Conservation (phyloP, 2,329 filamentous ascomycete species). For the Aspergillus awamori region DNA sequence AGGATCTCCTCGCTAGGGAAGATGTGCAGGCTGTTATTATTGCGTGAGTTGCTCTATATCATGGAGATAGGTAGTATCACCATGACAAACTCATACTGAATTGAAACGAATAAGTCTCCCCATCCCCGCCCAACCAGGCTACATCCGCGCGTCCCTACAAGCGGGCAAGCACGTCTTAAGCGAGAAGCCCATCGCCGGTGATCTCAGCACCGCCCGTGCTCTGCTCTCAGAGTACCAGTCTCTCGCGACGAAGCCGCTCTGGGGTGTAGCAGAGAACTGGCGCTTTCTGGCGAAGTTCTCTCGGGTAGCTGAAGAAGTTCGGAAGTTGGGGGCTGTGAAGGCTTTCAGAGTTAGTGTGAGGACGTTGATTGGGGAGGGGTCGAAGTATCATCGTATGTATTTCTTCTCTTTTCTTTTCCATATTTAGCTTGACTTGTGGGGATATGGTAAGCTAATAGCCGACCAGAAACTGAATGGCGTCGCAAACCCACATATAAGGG, state of each 20-base stretch:
- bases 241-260: slow-evolving; percentile 43
- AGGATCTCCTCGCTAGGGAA: slow-evolving; percentile 50
- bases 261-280: slow-evolving; percentile 61
- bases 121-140: slow-evolving; percentile 55
- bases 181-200: slow-evolving; percentile 61
- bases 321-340: slow-evolving; percentile 52
- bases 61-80: no score
- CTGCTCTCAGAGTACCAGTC: slow-evolving; percentile 55
- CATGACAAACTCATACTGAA: no score
- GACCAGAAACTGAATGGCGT: slow-evolving; percentile 56
- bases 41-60: slow-evolving; percentile 36
- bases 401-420: slow-evolving; percentile 4
- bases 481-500: slow-evolving; percentile 60
- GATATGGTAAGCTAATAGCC: neutral
- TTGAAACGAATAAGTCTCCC: slow-evolving; percentile 46
- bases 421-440: neutral
- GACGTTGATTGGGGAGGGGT: slow-evolving; percentile 48
- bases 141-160: slow-evolving; percentile 52
- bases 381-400: slow-evolving; percentile 56
- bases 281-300: slow-evolving; percentile 55
- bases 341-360: slow-evolving; percentile 55
- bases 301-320: slow-evolving; percentile 50
- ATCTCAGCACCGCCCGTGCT: slow-evolving; percentile 54
- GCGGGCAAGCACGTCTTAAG: slow-evolving; percentile 60
- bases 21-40: slow-evolving; percentile 58